phyloP scores from a whole-genome alignment of 148 eudicot genomes.

The Rhododendron vialii region DNA sequence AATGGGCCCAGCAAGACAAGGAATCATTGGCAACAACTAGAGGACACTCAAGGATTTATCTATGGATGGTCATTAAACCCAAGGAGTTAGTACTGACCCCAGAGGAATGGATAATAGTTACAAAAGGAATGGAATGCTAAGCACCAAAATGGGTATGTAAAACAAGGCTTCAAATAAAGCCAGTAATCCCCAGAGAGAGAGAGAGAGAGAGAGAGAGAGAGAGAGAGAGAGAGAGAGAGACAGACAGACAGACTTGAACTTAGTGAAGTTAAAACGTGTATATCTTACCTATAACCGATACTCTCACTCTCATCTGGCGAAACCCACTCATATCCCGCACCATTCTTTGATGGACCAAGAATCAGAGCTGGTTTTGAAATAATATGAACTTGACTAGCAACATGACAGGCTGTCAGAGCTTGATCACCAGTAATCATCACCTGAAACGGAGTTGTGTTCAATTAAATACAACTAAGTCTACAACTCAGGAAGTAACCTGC shows the following conservation, averaged over 20 bases:
- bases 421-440: conserved; percentile 98
- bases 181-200: not conserved
- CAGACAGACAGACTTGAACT: not conserved
- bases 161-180: not conserved
- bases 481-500: not conserved
- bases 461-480: not conserved
- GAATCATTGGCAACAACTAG: not conserved
- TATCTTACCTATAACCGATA: conserved; percentile 50
- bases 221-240: not conserved
- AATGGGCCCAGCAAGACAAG: not conserved
- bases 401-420: conserved; percentile 98
- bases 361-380: conserved; percentile 73
- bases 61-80: not conserved
- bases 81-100: not conserved
- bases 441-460: conserved; percentile 21
- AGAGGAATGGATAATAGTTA: not conserved
- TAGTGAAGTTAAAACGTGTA: not conserved
- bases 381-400: conserved; percentile 93
- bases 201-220: not conserved
- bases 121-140: not conserved
- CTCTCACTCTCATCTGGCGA: conserved; percentile 85
- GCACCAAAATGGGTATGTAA: not conserved
- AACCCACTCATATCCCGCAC: conserved; percentile 66
- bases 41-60: not conserved
- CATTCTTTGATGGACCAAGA: conserved; percentile 37